These are phyloP conservation scores for Eucalyptus viminalis DNA, from an alignment of 345 rosid species.

Conservation along the genomic window DNA sequence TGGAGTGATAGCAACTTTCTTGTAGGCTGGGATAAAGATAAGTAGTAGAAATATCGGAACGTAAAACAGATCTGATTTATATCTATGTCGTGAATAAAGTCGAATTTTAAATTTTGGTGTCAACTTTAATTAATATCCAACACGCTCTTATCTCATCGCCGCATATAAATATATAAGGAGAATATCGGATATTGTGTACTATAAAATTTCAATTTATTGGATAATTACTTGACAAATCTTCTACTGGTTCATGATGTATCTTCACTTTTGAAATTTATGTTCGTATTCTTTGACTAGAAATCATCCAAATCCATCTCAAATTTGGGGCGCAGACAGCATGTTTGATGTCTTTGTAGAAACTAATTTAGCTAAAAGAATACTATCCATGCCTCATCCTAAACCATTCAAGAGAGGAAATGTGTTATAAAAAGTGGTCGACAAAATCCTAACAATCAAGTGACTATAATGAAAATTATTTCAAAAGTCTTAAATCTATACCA, in stretches of 20 bases:
- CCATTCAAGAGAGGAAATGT: neutral
- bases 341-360: neutral
- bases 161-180: neutral
- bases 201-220: neutral
- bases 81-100: fast-evolving
- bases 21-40: neutral
- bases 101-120: fast-evolving
- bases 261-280: neutral
- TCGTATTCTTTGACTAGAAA: neutral
- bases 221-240: neutral
- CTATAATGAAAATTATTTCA: too few species aligned
- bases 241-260: neutral
- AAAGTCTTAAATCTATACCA: neutral
- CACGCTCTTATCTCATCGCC: fast-evolving
- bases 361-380: neutral
- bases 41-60: too few species aligned
- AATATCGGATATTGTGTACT: fast-evolving
- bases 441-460: neutral
- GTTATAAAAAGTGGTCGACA: neutral
- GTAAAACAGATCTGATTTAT: neutral
- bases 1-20: neutral
- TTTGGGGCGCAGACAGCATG: fast-evolving
- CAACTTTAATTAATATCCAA: neutral
- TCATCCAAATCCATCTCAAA: neutral
- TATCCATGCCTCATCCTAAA: neutral